Evolutionary conservation across 176 grass and related monocot species (phyloP).

Genomic region (Triticum urartu): DNA sequence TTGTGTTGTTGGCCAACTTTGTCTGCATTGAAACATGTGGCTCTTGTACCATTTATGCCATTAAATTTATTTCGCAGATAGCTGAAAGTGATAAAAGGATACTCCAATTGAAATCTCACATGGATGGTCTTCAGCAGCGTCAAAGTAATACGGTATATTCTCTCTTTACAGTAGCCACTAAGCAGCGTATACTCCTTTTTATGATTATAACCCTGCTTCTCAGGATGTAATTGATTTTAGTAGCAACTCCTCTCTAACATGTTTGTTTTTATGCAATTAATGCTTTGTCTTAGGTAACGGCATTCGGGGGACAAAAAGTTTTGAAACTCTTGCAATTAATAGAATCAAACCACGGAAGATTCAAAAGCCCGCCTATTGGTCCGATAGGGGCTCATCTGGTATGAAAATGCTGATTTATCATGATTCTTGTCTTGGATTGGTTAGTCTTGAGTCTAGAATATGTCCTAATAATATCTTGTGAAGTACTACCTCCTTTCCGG

Average conservation of each 20-base stretch:
- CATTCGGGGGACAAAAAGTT: conserved; percentile 83
- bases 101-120: conserved; percentile 40
- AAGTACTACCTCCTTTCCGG: neutral
- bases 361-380: conserved; percentile 73
- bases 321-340: conserved; percentile 55
- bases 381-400: conserved; percentile 88
- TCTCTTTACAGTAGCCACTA: neutral
- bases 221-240: neutral
- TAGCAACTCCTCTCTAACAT: neutral
- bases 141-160: conserved; percentile 58
- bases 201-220: neutral
- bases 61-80: conserved; percentile 51
- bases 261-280: conserved; percentile 14
- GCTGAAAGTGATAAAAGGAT: conserved; percentile 36
- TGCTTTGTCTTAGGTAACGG: conserved; percentile 47
- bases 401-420: conserved; percentile 39
- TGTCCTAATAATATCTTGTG: neutral
- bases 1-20: conserved; percentile 17
- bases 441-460: neutral
- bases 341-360: conserved; percentile 56
- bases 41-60: conserved; percentile 20
- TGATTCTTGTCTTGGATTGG: neutral
- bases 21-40: conserved; percentile 10
- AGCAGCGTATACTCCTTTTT: conserved; percentile 18
- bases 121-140: conserved; percentile 48